phyloP scores from a whole-genome alignment of 2,329 filamentous ascomycete genomes.

The Colletotrichum nymphaeae region DNA sequence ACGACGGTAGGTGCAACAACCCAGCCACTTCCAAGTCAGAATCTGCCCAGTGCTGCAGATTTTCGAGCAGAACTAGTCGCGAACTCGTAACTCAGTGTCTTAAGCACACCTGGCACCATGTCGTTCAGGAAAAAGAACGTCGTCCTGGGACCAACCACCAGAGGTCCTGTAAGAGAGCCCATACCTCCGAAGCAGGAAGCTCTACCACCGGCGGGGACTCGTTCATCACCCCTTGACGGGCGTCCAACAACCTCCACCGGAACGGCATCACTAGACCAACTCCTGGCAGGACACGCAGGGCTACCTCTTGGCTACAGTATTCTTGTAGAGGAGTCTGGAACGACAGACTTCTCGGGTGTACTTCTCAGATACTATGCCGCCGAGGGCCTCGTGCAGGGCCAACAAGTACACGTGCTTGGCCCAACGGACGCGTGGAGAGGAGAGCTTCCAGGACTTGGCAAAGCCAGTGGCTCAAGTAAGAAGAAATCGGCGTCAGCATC shows the following conservation, averaged over 20 bases:
- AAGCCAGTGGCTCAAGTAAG: constrained; percentile 51
- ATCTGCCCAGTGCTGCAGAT: background rate
- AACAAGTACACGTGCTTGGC: constrained; percentile 87
- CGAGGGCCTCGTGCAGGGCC: constrained; percentile 91
- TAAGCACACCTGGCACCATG: constrained; percentile 49
- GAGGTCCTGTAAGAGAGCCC: constrained; percentile 38
- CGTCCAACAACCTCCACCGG: constrained; percentile 92
- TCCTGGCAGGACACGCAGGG: constrained; percentile 88
- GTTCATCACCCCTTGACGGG: constrained; percentile 90
- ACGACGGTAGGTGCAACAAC: background rate
- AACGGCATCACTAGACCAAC: constrained; percentile 83
- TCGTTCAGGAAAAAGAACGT: constrained; percentile 69
- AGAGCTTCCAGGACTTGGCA: constrained; percentile 81
- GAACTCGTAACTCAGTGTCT: background rate
- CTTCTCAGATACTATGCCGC: constrained; percentile 90
- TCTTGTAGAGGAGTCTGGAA: constrained; percentile 88
- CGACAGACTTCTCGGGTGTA: constrained; percentile 91
- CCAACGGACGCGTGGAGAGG: constrained; percentile 83
- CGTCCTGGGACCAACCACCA: constrained; percentile 53
- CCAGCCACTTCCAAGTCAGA: background rate
- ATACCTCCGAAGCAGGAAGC: constrained; percentile 45
- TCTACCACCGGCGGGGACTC: constrained; percentile 63
- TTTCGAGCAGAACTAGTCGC: background rate
- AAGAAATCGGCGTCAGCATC: constrained; percentile 51
- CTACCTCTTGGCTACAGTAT: constrained; percentile 84